Percentiles rank a stretch among this genome's conserved stretches.
Conservation (phyloP, 1,284 basidiomycete genomes). For the Marasmius sp. region DNA sequence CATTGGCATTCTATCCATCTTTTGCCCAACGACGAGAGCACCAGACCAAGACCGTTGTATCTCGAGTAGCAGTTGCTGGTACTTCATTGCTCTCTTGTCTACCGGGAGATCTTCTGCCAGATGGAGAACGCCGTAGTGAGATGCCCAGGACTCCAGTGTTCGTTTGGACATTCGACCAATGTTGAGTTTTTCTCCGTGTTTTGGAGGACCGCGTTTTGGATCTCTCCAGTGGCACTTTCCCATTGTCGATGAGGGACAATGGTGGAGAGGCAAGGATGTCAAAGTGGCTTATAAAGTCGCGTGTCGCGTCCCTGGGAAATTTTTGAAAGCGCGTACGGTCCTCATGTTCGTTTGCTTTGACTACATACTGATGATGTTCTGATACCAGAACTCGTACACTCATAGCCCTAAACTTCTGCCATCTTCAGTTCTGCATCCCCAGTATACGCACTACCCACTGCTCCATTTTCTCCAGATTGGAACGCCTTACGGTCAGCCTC, state of each 20-base stretch:
- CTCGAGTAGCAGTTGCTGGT: background rate
- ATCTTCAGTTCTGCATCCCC: conserved; percentile 12
- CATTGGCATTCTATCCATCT: background rate
- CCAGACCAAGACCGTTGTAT: background rate
- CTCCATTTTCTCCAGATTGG: conserved; percentile 11
- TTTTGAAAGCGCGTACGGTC: no score
- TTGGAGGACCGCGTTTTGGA: background rate
- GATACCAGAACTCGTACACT: no score
- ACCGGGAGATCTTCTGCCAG: background rate
- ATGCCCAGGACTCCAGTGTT: background rate
- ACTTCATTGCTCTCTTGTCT: background rate
- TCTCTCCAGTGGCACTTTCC: no score
- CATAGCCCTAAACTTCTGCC: conserved; percentile 1
- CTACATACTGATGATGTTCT: no score
- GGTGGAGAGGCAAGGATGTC: no score
- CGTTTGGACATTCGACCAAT: background rate
- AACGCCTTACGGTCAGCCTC: conserved; percentile 56
- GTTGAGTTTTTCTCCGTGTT: background rate
- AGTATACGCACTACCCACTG: conserved; percentile 9
- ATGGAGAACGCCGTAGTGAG: background rate
- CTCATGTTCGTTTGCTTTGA: no score
- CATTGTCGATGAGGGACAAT: no score
- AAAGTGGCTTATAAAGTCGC: no score
- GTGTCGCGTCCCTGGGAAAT: no score
- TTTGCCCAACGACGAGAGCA: background rate